These are phyloP conservation scores for Coriaria nepalensis DNA, from an alignment of 306 rosid species.

Conservation along the genomic window DNA sequence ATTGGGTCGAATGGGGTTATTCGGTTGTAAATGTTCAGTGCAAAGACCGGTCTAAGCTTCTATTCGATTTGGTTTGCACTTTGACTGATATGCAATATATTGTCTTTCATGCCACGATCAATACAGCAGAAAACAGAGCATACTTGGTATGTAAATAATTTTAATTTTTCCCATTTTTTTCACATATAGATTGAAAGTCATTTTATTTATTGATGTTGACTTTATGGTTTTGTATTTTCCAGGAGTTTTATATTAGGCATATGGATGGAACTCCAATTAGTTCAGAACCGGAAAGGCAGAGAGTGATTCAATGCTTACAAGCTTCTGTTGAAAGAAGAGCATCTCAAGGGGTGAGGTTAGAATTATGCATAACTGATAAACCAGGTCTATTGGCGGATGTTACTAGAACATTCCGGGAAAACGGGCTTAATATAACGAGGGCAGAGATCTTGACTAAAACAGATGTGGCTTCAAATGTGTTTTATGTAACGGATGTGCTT, in stretches of 20 bases:
- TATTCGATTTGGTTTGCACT: slow-evolving; percentile 76
- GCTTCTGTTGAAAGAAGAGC: slow-evolving; percentile 80
- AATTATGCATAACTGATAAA: slow-evolving; percentile 46
- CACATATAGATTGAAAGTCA: background rate
- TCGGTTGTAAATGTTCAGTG: slow-evolving; percentile 80
- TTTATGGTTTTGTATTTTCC: slow-evolving; percentile 3
- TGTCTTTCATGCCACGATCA: slow-evolving; percentile 79
- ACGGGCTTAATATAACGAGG: slow-evolving; percentile 71
- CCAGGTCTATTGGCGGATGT: slow-evolving; percentile 71
- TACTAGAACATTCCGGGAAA: slow-evolving; percentile 80
- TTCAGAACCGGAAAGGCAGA: slow-evolving; percentile 81
- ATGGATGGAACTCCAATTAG: slow-evolving; percentile 93
- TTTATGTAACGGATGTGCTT: slow-evolving; percentile 65
- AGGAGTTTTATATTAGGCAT: slow-evolving; percentile 90
- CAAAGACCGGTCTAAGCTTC: slow-evolving; percentile 67
- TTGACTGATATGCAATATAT: slow-evolving; percentile 90
- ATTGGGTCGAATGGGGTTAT: slow-evolving; percentile 75
- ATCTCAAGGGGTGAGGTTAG: slow-evolving; percentile 78
- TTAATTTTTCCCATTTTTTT: background rate
- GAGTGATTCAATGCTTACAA: slow-evolving; percentile 73
- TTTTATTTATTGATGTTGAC: background rate
- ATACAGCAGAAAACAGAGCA: slow-evolving; percentile 39
- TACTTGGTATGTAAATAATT: slow-evolving; percentile 39
- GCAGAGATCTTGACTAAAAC: slow-evolving; percentile 64
- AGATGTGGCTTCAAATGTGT: slow-evolving; percentile 42